phyloP scores from a whole-genome alignment of 2,329 filamentous ascomycete genomes.

The Venturia aucupariae region DNA sequence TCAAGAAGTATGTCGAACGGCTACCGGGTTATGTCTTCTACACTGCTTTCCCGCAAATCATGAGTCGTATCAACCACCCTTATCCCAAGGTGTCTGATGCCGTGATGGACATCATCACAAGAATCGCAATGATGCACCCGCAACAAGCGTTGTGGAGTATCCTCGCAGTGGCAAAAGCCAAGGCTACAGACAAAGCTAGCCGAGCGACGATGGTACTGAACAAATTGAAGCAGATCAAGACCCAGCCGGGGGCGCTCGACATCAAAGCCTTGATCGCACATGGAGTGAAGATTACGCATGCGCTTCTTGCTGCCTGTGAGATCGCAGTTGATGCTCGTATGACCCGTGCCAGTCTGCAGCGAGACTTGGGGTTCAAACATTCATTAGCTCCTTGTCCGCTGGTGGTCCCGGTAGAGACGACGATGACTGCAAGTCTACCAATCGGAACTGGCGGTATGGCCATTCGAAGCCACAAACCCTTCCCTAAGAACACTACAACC shows the following conservation, averaged over 20 bases:
- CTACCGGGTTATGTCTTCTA: conserved; percentile 73
- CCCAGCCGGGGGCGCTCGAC: conserved; percentile 44
- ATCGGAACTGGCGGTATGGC: conserved; percentile 58
- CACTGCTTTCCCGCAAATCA: conserved; percentile 79
- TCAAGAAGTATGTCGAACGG: conserved; percentile 62
- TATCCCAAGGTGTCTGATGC: conserved; percentile 68
- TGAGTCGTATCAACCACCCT: conserved; percentile 88
- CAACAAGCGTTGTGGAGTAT: conserved; percentile 89
- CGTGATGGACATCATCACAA: conserved; percentile 70
- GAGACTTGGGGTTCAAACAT: conserved; percentile 74
- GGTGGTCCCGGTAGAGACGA: conserved; percentile 81
- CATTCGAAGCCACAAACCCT: conserved; percentile 67
- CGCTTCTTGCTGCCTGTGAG: conserved; percentile 72
- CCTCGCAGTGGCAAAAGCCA: conserved; percentile 76
- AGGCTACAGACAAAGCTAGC: conserved; percentile 19
- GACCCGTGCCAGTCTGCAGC: conserved; percentile 63
- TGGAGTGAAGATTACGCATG: conserved; percentile 75
- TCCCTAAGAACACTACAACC: conserved; percentile 76
- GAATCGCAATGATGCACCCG: conserved; percentile 78
- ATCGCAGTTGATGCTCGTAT: conserved; percentile 64
- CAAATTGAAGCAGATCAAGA: conserved; percentile 41
- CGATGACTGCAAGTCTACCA: conserved; percentile 74
- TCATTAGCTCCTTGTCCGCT: conserved; percentile 72
- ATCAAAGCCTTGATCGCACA: conserved; percentile 63
- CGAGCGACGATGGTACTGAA: conserved; percentile 23